These are phyloP conservation scores for Termitomyces sp. DNA, from an alignment of 768 basidiomycete genomes.

Conservation along the genomic window DNA sequence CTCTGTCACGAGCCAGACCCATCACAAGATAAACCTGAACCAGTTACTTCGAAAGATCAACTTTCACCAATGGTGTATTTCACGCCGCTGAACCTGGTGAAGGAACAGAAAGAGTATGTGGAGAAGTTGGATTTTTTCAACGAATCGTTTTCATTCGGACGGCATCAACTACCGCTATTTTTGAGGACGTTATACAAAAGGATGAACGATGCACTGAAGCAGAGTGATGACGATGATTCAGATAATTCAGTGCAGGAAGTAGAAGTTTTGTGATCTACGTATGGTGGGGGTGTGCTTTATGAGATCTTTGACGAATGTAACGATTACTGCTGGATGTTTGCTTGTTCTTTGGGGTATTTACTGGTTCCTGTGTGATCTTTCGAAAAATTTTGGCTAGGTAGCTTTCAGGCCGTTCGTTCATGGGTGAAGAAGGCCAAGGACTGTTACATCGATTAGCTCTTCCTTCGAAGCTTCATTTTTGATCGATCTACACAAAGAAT, in stretches of 20 bases:
- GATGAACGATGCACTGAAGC: conserved; percentile 30
- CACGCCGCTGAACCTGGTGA: conserved; percentile 57
- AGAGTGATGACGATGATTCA: conserved; percentile 5
- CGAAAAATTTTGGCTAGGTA: not conserved
- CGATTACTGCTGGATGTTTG: not conserved
- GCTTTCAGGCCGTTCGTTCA: not conserved
- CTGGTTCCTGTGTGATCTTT: not conserved
- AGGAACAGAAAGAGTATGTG: conserved; percentile 52
- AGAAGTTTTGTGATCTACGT: not conserved
- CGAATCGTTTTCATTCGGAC: conserved; percentile 61
- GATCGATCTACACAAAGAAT: not conserved
- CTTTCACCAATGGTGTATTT: conserved; percentile 51
- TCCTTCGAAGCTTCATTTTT: not conserved
- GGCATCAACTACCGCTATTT: conserved; percentile 63
- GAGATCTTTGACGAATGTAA: not conserved
- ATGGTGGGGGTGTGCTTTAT: not conserved
- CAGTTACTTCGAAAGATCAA: conserved; percentile 29
- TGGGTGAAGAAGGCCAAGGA: too few relatives aligned
- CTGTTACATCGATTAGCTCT: not conserved
- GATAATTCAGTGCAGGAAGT: conserved; percentile 8
- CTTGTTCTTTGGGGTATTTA: not conserved
- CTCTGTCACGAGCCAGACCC: conserved; percentile 33
- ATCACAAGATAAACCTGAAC: conserved; percentile 21
- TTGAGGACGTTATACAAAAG: conserved; percentile 53
- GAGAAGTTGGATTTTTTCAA: conserved; percentile 56